Evolutionary conservation across 2,329 filamentous ascomycete genomes (phyloP), one percentile per base, ranked within the genome.

Genomic region (Juglanconis juglandina): DNA sequence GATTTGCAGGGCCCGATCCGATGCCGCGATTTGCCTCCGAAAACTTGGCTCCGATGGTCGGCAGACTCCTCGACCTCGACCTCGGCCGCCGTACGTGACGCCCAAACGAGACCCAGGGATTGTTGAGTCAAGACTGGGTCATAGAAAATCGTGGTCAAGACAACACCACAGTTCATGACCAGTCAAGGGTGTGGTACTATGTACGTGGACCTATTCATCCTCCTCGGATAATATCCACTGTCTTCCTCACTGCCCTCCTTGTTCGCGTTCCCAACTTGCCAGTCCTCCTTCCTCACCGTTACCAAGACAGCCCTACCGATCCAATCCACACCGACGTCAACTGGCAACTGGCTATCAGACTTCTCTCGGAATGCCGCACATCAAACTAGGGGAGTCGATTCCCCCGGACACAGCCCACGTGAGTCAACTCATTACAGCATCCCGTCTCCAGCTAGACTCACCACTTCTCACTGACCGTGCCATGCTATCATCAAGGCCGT

Each of bases 351-450:
- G 24, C 24, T 2, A 2, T 24, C 24, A 24, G 24, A 24, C 24
- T 2, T 24, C 24, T 24, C 24, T 24, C 46, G 35, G 34, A 33
- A 84, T 84, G 81, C 74, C 77, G n/a, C 67, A 69, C 35, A 77
- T 84, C 61, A 76, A 77, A 30, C 69, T 90, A 42, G 90, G 90
- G 68, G 87, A 89, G 69, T 84, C 90, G 5, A 90, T 94, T 62
- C 90, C 90, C 59, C 83, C 87, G 44, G 87, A 93, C 71, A 93
- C 90, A 59, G 85, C 88, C 60, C 90, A 94, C 79, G 89, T 92
- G 79, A 77, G 85, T 81, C 61, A 58, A 39, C 50, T 35, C 24
- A 24, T 24, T 24, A 24, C 24, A 24, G 24, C 24, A 24, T 35
- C 42, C 37, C 47, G 32, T 61, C 5, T 46, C 11, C 58, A 30